A percentile compares a stretch with the other conserved stretches of the same genome.
Conservation (phyloP, 75 land plant genomes). For the Selaginella moellendorffii region DNA sequence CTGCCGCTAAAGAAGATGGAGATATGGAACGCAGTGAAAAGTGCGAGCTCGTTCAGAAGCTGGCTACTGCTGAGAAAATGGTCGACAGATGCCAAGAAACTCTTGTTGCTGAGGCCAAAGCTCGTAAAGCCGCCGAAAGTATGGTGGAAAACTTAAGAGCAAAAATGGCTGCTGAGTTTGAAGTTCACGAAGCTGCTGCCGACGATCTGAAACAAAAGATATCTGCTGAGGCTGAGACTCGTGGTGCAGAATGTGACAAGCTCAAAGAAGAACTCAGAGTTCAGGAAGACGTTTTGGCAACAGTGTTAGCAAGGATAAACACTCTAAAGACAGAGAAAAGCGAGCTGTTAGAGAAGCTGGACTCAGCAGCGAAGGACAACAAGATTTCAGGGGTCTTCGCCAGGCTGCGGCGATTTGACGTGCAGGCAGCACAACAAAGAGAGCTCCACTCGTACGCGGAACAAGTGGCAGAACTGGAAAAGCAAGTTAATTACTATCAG, state of each 20-base stretch:
- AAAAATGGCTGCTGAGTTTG: conserved; percentile 19
- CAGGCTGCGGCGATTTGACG: neutral
- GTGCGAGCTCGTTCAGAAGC: conserved; percentile 30
- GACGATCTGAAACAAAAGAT: no score
- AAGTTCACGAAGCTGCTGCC: conserved; percentile 25
- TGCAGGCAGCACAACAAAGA: neutral
- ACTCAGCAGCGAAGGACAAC: neutral
- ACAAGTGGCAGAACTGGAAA: conserved; percentile 13
- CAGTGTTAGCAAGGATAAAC: conserved; percentile 31
- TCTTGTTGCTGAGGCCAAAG: no score
- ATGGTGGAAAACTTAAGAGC: conserved; percentile 34
- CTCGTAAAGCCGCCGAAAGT: no score
- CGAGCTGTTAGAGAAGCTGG: neutral
- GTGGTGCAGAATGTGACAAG: conserved; percentile 1
- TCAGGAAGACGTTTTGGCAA: conserved; percentile 58
- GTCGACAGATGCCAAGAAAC: no score
- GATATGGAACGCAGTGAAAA: conserved; percentile 30
- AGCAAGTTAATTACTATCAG: conserved; percentile 12
- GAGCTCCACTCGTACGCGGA: neutral
- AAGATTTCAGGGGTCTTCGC: neutral
- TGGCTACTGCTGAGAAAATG: conserved; percentile 18
- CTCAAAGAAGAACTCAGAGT: conserved; percentile 43
- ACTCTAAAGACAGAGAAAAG: neutral
- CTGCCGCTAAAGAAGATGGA: conserved; percentile 29
- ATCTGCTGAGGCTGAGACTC: conserved; percentile 27